Evolutionary conservation across 2,329 filamentous ascomycete genomes (phyloP).

Genomic region (Fusarium abutilonis): DNA sequence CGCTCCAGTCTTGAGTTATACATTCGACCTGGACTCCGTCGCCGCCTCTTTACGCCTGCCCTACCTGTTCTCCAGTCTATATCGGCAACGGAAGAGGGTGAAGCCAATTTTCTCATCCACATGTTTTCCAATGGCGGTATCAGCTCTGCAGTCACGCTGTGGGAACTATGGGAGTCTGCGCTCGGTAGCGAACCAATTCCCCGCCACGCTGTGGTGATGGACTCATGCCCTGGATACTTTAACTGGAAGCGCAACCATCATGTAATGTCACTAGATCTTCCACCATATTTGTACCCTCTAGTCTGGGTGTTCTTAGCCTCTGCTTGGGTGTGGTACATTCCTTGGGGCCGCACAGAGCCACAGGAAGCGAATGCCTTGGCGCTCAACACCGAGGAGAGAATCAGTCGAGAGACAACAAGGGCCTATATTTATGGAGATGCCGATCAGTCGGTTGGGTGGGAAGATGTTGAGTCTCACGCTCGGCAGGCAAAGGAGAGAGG

Average conservation of each 20-base stretch:
- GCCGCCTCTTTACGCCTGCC: conserved; percentile 52
- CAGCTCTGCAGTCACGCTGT: conserved; percentile 53
- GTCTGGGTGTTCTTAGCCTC: conserved; percentile 49
- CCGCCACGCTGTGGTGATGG: conserved; percentile 56
- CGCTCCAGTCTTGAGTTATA: conserved; percentile 53
- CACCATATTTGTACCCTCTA: conserved; percentile 49
- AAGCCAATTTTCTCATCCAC: conserved; percentile 56
- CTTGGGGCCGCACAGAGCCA: conserved; percentile 44
- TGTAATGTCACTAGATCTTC: conserved; percentile 52
- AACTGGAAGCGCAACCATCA: conserved; percentile 53
- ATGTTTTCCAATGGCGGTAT: conserved; percentile 64
- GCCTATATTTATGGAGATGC: conserved; percentile 63
- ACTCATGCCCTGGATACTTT: conserved; percentile 61
- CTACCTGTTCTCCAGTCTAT: conserved; percentile 51
- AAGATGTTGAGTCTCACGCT: conserved; percentile 61
- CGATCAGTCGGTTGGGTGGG: conserved; percentile 59
- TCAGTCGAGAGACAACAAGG: conserved; percentile 55
- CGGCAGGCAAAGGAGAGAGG: conserved; percentile 53
- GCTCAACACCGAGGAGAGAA: conserved; percentile 50
- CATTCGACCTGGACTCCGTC: conserved; percentile 48
- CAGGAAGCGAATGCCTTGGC: conserved; percentile 50
- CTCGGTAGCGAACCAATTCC: conserved; percentile 49
- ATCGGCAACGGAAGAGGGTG: conserved; percentile 38
- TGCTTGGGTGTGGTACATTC: conserved; percentile 48
- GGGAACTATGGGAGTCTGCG: conserved; percentile 28